phyloP scores from a whole-genome alignment of 2,329 filamentous ascomycete genomes.

The Byssothecium circinans region DNA sequence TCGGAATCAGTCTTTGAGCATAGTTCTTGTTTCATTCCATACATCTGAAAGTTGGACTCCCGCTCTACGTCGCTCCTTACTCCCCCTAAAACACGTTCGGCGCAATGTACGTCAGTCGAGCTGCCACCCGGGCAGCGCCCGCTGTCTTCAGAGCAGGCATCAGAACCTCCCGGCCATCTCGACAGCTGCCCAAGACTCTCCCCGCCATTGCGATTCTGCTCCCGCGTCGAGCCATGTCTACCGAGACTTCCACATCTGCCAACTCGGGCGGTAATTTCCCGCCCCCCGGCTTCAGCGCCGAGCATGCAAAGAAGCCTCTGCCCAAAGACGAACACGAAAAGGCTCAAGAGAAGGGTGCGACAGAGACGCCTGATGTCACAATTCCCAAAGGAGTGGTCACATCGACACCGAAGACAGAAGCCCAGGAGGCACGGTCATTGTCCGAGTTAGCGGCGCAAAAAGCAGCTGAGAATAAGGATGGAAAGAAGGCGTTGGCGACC shows the following conservation, averaged over 20 bases:
- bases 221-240: slow-evolving; percentile 57
- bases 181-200: slow-evolving; percentile 53
- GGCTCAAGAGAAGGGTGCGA: slow-evolving; percentile 25
- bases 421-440: slow-evolving; percentile 54
- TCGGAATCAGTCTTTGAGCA: slow-evolving; percentile 6
- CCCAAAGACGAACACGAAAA: slow-evolving; percentile 56
- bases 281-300: slow-evolving; percentile 88
- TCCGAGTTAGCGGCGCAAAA: slow-evolving; percentile 66
- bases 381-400: slow-evolving; percentile 46
- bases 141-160: slow-evolving; percentile 50
- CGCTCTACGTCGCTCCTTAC: slow-evolving; percentile 19
- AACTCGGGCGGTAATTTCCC: slow-evolving; percentile 60
- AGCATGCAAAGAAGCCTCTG: slow-evolving; percentile 84
- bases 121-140: slow-evolving; percentile 50
- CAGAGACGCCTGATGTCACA: slow-evolving; percentile 35
- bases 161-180: slow-evolving; percentile 45
- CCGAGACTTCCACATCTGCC: slow-evolving; percentile 58
- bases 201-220: slow-evolving; percentile 62
- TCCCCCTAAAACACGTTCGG: slow-evolving; percentile 20
- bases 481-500: slow-evolving; percentile 61
- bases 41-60: slow-evolving; percentile 4
- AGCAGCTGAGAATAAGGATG: slow-evolving; percentile 49
- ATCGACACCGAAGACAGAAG: slow-evolving; percentile 50
- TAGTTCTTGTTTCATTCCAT: slow-evolving; percentile 7
- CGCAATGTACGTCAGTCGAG: slow-evolving; percentile 51